Evolutionary conservation across 2,329 filamentous ascomycete species (phyloP).

Genomic region (Chaetomiaceae sp.): DNA sequence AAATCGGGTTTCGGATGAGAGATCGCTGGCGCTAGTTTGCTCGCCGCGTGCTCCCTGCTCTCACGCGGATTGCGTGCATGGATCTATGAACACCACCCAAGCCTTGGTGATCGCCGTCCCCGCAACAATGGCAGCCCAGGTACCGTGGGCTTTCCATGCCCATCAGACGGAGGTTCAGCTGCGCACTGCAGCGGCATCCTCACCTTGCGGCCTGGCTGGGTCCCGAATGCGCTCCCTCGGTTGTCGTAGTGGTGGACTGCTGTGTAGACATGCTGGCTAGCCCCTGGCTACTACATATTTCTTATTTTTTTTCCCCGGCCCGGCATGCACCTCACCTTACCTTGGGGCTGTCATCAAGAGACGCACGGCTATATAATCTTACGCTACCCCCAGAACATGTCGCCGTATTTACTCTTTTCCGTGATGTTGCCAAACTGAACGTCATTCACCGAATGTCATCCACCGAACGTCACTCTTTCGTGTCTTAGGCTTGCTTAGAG

Average conservation of each 20-base stretch:
- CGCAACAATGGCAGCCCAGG: constrained; percentile 7
- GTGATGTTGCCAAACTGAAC: too few species aligned
- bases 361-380: constrained; percentile 8
- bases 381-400: background rate
- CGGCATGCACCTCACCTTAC: constrained; percentile 4
- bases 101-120: constrained; percentile 12
- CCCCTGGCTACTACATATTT: constrained; percentile 1
- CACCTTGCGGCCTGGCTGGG: constrained; percentile 6
- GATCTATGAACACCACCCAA: constrained; percentile 3
- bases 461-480: too few species aligned
- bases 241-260: background rate
- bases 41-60: background rate
- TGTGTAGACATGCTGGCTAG: background rate
- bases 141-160: constrained; percentile 8
- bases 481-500: too few species aligned
- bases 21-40: background rate
- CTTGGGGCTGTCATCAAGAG: background rate
- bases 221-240: background rate
- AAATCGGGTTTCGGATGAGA: constrained; percentile 6
- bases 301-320: constrained; percentile 4
- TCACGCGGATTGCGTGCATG: constrained; percentile 2
- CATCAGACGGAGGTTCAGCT: constrained; percentile 17
- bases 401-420: background rate
- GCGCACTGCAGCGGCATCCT: constrained; percentile 12
- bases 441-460: too few species aligned